Evolutionary conservation across 306 rosid genomes (phyloP), one percentile per base, ranked within the genome.

Genomic region (Macrotyloma uniflorum): DNA sequence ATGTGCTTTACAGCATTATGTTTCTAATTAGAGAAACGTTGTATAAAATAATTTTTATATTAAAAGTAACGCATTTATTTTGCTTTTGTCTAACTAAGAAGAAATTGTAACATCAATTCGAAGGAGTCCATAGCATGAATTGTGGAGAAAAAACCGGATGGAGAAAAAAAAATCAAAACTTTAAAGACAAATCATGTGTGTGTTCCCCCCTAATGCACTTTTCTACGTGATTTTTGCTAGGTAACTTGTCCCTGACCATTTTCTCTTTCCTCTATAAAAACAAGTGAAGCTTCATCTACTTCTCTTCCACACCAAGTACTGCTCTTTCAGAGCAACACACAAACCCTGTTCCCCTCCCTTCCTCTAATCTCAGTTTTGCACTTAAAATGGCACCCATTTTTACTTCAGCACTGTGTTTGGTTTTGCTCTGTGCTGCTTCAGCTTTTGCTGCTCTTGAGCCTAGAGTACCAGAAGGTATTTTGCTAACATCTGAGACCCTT

Each of bases 381-480:
- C 18, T 28, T 45, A 81, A 79, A 66, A 92, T 93, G 97, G 89
- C 88, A 23, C 46, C 73, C 38, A 32, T 63, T 22, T 11, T 82
- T 55, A 32, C 86, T 35, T 66, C 81, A 40, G 2, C 85, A 22
- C 81, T 90, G 22, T 80, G 76, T 45, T 61, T 85, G 53, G 79
- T 80, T 50, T 74, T 85, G 35, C 59, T 90, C 0, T 76, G 85
- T 70, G 80, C 88, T 22, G 15, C 77, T 80, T 69, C 92, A 43
- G 91, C 86, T 51, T 74, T 79, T 70, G 89, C 96, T 38, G 76
- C 86, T 0, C 64, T 72, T 83, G 75, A 80, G 59, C 85, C 85
- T n/a, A 83, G 85, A 57, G 33, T 23, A 54, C 82, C 86, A 46
- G 94, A 93, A 86, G 98, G 98, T 90, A 68, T 79, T 8, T 38